Conservation (phyloP, 2,329 filamentous ascomycete species). For the Trichoderma afroharzianum region DNA sequence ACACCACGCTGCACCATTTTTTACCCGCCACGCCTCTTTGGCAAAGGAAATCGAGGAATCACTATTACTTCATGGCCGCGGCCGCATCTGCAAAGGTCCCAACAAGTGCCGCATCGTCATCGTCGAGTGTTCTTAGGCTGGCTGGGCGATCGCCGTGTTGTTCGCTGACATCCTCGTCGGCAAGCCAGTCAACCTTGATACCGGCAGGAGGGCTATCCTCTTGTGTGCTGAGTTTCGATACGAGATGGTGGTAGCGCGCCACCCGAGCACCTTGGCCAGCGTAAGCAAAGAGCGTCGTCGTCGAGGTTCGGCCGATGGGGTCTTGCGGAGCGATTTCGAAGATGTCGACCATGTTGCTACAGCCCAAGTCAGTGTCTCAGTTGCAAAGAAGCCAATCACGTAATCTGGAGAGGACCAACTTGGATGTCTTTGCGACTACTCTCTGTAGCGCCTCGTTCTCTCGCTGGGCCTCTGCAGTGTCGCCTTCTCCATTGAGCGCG, state of each 20-base stretch:
- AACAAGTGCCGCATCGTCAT: slow-evolving; percentile 45
- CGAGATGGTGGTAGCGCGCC: slow-evolving; percentile 58
- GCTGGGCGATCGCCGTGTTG: slow-evolving; percentile 37
- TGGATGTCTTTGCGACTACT: slow-evolving; percentile 61
- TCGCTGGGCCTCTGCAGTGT: slow-evolving; percentile 59
- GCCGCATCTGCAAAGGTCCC: slow-evolving; percentile 60
- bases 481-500: slow-evolving; percentile 51
- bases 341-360: slow-evolving; percentile 64
- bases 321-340: slow-evolving; percentile 60
- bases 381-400: background rate
- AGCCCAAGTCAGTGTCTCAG: slow-evolving; percentile 12
- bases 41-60: background rate
- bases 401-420: slow-evolving; percentile 42
- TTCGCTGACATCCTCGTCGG: slow-evolving; percentile 49
- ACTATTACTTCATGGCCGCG: slow-evolving; percentile 43
- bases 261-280: slow-evolving; percentile 54
- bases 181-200: slow-evolving; percentile 54
- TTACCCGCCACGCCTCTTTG: background rate
- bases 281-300: slow-evolving; percentile 46
- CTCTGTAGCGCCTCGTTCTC: slow-evolving; percentile 63
- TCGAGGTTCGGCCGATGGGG: slow-evolving; percentile 33
- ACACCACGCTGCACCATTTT: background rate
- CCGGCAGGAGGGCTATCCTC: slow-evolving; percentile 37
- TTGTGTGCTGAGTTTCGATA: slow-evolving; percentile 55
- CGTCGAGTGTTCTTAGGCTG: slow-evolving; percentile 34